These are phyloP conservation scores for Cutaneotrichosporon cutaneum DNA, from an alignment of 1,284 basidiomycete species.

Conservation along the genomic window DNA sequence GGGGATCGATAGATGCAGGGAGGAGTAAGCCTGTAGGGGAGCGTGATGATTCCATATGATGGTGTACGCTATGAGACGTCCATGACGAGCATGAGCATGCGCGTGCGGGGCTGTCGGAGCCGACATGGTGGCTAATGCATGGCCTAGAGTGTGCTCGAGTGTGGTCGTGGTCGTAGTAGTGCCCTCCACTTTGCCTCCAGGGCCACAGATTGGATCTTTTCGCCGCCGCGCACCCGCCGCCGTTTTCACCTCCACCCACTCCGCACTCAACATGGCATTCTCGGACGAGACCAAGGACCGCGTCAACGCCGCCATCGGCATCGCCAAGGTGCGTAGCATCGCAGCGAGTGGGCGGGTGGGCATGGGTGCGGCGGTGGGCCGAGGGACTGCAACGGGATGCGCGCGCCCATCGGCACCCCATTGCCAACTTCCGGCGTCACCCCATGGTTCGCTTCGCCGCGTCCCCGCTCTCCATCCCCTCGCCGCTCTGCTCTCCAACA, in stretches of 20 bases:
- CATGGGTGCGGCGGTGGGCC: not conserved
- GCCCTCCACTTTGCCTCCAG: not conserved
- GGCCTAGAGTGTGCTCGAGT: too few species aligned
- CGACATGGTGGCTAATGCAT: too few species aligned
- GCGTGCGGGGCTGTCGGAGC: too few species aligned
- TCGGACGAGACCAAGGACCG: constrained; percentile 55
- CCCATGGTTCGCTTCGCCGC: not conserved
- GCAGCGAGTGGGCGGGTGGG: not conserved
- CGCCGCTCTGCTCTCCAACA: too few species aligned
- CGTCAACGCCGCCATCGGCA: constrained; percentile 49
- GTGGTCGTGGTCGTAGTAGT: not conserved
- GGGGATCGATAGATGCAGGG: too few species aligned
- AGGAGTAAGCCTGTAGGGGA: too few species aligned
- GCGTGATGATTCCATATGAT: not conserved
- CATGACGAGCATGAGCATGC: not conserved
- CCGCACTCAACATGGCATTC: constrained; percentile 44
- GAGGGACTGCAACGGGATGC: not conserved
- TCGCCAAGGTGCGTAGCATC: constrained; percentile 27
- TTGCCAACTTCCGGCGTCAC: not conserved
- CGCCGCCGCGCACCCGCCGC: constrained; percentile 2
- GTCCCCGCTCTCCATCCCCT: too few species aligned
- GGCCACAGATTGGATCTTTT: not conserved
- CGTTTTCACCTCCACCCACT: not conserved
- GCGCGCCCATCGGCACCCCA: too few species aligned
- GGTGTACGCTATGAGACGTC: constrained; percentile 1